Percentiles rank a stretch among this genome's conserved stretches.
phyloP scores from a whole-genome alignment of 305 asterid genomes.

The Withania somnifera region DNA sequence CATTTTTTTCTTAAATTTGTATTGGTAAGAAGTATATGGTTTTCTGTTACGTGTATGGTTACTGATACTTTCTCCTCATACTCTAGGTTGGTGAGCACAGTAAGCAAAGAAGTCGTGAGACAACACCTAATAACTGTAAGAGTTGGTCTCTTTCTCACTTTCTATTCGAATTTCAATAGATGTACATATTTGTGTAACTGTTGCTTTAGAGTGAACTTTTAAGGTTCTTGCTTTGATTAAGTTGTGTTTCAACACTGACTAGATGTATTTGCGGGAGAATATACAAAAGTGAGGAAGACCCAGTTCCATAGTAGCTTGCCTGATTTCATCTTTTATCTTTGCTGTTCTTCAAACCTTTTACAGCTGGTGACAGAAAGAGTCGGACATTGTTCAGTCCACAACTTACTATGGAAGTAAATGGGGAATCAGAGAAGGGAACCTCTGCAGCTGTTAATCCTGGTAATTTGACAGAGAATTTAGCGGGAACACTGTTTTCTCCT shows the following conservation, averaged over 20 bases:
- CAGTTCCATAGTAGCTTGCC: neutral
- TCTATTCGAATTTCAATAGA: neutral
- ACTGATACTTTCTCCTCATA: neutral
- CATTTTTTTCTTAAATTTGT: neutral
- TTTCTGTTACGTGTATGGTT: too few species aligned
- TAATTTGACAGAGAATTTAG: slow-evolving; percentile 22
- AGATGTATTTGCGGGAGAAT: neutral
- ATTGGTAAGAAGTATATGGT: neutral
- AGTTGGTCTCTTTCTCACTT: neutral
- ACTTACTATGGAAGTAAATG: slow-evolving; percentile 31
- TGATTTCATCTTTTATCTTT: neutral
- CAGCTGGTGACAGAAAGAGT: neutral
- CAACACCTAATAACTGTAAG: slow-evolving; percentile 39
- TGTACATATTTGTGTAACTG: neutral
- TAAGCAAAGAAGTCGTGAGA: slow-evolving; percentile 60
- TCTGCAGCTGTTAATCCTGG: neutral
- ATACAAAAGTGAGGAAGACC: neutral
- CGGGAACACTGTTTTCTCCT: slow-evolving; percentile 16
- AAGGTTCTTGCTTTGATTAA: neutral
- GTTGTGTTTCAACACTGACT: neutral
- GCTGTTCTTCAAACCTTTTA: neutral
- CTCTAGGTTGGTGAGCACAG: slow-evolving; percentile 38
- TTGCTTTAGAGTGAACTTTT: neutral
- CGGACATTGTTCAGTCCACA: neutral
- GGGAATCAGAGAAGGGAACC: slow-evolving; percentile 34